Conservation (phyloP, 179 eudicot species). For the Pouteria campechiana region DNA sequence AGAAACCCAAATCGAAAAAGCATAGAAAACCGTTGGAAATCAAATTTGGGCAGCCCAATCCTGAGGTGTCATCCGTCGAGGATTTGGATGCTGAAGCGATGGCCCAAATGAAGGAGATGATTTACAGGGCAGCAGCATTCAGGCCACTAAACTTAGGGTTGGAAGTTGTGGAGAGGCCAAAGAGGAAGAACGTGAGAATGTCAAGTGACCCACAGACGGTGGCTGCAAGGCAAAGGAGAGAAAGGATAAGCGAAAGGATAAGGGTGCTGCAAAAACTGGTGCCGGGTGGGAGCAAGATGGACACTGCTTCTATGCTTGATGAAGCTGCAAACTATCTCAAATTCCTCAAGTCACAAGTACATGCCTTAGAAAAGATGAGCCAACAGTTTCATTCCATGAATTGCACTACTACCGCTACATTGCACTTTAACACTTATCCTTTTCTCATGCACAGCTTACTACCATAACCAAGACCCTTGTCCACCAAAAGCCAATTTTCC, state of each 20-base stretch:
- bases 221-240: slow-evolving; percentile 79
- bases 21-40: no score
- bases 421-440: no score
- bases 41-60: no score
- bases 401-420: slow-evolving; percentile 7
- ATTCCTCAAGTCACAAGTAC: slow-evolving; percentile 75
- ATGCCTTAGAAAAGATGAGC: slow-evolving; percentile 51
- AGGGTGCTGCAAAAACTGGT: slow-evolving; percentile 78
- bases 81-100: slow-evolving; percentile 87
- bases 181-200: slow-evolving; percentile 65
- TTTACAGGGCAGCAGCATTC: slow-evolving; percentile 77
- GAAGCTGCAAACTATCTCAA: slow-evolving; percentile 94
- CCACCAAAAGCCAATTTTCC: no score
- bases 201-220: slow-evolving; percentile 80
- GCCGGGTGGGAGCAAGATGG: slow-evolving; percentile 89
- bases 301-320: slow-evolving; percentile 95
- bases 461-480: no score
- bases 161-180: slow-evolving; percentile 49
- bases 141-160: slow-evolving; percentile 66
- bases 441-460: no score
- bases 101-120: slow-evolving; percentile 89
- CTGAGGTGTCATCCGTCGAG: slow-evolving; percentile 21
- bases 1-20: no score
- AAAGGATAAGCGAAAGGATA: slow-evolving; percentile 72
- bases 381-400: slow-evolving; percentile 12